Evolutionary conservation across 1,139 yeast genomes (phyloP).

Genomic region (Hyphopichia fennica): DNA sequence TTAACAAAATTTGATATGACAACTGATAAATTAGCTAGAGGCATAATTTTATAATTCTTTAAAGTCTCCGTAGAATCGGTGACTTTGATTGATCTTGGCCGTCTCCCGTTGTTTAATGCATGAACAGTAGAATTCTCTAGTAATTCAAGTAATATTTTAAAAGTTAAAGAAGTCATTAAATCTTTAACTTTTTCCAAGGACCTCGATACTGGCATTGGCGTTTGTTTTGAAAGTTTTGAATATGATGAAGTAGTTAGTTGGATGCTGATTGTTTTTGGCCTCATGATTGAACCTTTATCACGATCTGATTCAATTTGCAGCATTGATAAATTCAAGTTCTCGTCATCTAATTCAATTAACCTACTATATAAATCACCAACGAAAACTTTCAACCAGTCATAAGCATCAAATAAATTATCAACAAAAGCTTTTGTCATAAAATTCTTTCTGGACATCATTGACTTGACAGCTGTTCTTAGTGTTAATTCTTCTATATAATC

Average conservation of each 20-base stretch:
- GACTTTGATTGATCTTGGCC: conserved; percentile 24
- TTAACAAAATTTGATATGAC: conserved; percentile 55
- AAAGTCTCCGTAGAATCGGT: conserved; percentile 9
- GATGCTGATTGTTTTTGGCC: conserved; percentile 56
- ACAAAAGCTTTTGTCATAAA: conserved; percentile 59
- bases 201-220: conserved; percentile 39
- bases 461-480: conserved; percentile 64
- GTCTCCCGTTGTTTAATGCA: conserved; percentile 26
- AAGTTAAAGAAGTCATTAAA: conserved; percentile 26
- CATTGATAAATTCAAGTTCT: conserved; percentile 37
- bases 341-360: conserved; percentile 74
- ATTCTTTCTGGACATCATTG: conserved; percentile 88
- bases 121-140: conserved; percentile 26
- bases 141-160: conserved; percentile 31
- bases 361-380: conserved; percentile 77
- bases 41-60: conserved; percentile 38
- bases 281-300: conserved; percentile 27
- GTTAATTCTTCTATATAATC: conserved; percentile 51
- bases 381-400: conserved; percentile 81
- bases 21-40: conserved; percentile 51
- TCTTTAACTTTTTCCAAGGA: conserved; percentile 40
- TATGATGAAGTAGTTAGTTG: conserved; percentile 22
- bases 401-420: conserved; percentile 53
- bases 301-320: conserved; percentile 19
- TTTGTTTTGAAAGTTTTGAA: conserved; percentile 44